phyloP scores from a whole-genome alignment of 2,329 filamentous ascomycete species.

The Pezicula carpinea region DNA sequence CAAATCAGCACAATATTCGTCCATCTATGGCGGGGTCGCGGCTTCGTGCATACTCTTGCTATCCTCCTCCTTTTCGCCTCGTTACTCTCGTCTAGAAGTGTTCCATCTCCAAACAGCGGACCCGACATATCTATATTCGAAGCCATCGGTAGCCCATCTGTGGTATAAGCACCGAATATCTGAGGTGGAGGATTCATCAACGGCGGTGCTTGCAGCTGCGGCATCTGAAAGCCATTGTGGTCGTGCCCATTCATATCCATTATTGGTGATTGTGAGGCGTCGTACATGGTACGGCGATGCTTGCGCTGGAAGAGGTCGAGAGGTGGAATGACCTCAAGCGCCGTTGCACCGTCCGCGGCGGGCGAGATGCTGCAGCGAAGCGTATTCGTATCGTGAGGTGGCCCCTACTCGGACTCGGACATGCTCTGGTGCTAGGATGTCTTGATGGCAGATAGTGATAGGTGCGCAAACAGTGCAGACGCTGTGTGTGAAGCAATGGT shows the following conservation, averaged over 20 bases:
- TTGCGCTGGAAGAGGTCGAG: neutral
- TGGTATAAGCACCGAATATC: slow-evolving; percentile 60
- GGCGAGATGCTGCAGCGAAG: neutral
- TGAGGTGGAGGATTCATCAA: slow-evolving; percentile 65
- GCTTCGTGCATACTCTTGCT: slow-evolving; percentile 50
- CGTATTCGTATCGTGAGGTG: neutral
- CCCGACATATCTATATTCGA: slow-evolving; percentile 53
- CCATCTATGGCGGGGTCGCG: neutral
- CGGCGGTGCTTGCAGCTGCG: slow-evolving; percentile 53
- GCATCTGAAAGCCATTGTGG: slow-evolving; percentile 50
- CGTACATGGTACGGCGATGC: neutral
- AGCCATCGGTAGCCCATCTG: slow-evolving; percentile 54
- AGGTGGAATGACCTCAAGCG: no score
- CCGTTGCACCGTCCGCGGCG: neutral
- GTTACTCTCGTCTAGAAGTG: slow-evolving; percentile 60
- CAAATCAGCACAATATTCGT: slow-evolving; percentile 21
- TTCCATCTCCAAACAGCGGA: slow-evolving; percentile 56
- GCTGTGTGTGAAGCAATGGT: neutral
- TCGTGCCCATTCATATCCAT: slow-evolving; percentile 30
- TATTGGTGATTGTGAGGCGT: slow-evolving; percentile 14
- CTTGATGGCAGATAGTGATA: no score
- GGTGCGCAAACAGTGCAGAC: neutral
- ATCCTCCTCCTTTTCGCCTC: slow-evolving; percentile 66
- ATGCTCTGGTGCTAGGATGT: neutral
- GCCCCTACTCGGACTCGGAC: neutral